Base-by-base conservation (phyloP, 1,139 yeast species). In the Nakaseomyces sp. region DNA sequence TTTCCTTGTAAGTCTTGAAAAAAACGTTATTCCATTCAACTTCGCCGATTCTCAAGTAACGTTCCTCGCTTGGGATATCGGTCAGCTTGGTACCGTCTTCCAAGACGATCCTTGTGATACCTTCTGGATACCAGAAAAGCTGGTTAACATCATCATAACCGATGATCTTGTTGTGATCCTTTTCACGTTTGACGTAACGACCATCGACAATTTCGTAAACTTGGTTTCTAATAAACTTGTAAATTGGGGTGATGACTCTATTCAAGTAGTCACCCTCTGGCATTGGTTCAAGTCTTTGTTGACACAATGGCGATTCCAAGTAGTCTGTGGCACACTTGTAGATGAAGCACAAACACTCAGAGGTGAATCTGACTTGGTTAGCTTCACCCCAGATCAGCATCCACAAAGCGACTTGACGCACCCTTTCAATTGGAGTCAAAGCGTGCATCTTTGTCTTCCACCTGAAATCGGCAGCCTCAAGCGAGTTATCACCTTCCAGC, bases 111-210 rank as follows among this genome's bases (percentile, higher is more conserved):
- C 94, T 82, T 49, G 93, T 82, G 57, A 91, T 85, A 74, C 98
- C 98, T 70, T 91, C 97, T 39, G 98, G 97, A 69, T 91, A 91
- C 98, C 98, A 91, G 70, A 91, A 91, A 57, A 91, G 76, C 73
- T 91, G 98, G 69, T 91, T 91, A 49, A 91, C 95, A 72, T 91
- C 98, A 71, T 91, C 98, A 66, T 91, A 91, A 66, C 98, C 98
- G 63, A 91, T 82, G 56, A 91, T 77, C 63, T 83, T 76, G 71
- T 87, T 83, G 71, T 91, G 98, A 68, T 91, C 98, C 61, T 77
- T 83, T 74, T 91, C 98, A 66, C 98, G 89, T 71, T 93, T 93
- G 58, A 91, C 94, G 60, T 82, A 93, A 69, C 94, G 85, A 50
- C 97, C 97, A 55, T 89, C 96, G 55, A 82, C 76, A 56, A 91